Percentiles rank a stretch among this genome's conserved stretches.
These are phyloP conservation scores for Antitrichia curtipendula DNA, from an alignment of 225 moss, liverwort and hornwort species.

Conservation along the genomic window DNA sequence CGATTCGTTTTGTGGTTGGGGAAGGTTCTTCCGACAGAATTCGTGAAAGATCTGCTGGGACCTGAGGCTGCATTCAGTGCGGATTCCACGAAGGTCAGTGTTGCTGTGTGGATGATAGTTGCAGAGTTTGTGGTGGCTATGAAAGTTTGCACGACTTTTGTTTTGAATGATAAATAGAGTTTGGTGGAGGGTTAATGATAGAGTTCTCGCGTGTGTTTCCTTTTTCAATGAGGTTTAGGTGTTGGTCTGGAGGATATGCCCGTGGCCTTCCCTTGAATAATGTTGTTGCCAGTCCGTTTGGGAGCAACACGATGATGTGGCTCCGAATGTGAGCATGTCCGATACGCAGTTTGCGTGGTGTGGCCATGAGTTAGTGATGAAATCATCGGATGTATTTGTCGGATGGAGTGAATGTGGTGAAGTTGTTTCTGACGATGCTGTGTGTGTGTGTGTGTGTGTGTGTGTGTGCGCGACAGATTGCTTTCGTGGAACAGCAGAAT, in stretches of 20 bases:
- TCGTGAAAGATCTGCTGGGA: slow-evolving; percentile 64
- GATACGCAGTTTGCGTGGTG: not conserved
- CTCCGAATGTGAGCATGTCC: not conserved
- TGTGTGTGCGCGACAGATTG: slow-evolving; percentile 22
- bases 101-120: not conserved
- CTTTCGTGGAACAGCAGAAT: slow-evolving; percentile 45
- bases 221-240: not conserved
- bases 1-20: slow-evolving; percentile 88
- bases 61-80: slow-evolving; percentile 49
- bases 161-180: not conserved
- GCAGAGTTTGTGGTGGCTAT: not conserved
- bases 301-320: not conserved
- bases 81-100: slow-evolving; percentile 59
- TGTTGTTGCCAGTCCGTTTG: not conserved
- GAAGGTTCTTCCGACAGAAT: slow-evolving; percentile 59
- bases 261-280: not conserved
- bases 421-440: not conserved
- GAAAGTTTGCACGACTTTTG: not conserved
- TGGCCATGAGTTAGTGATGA: not conserved
- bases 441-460: no score
- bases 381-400: not conserved
- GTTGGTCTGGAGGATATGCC: not conserved
- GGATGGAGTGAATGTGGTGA: not conserved
- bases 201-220: not conserved
- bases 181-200: not conserved